Percentiles rank a stretch among this genome's conserved stretches.
Conservation (phyloP, 805 yeast species). For the Ogataea siamensis region DNA sequence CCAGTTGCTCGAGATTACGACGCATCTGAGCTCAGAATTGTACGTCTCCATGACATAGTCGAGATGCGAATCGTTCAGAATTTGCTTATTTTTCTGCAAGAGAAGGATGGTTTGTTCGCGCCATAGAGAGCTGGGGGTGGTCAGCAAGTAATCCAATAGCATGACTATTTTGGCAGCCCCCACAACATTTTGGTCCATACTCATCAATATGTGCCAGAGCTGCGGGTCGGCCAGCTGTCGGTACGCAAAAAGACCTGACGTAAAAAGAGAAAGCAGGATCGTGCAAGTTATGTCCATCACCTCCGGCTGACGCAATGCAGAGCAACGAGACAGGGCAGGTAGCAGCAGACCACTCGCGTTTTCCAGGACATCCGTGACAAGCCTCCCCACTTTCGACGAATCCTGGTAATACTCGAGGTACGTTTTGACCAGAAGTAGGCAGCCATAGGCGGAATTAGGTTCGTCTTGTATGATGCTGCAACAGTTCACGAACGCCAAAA, state of each 20-base stretch:
- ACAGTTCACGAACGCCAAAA: conserved; percentile 12
- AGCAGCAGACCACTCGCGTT: conserved; percentile 19
- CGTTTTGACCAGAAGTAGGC: conserved; percentile 19
- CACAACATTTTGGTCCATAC: background rate
- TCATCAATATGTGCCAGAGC: conserved; percentile 18
- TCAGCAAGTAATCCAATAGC: conserved; percentile 22
- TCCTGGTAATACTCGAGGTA: conserved; percentile 15
- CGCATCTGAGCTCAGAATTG: conserved; percentile 49
- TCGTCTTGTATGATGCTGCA: conserved; percentile 22
- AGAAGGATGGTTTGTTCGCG: conserved; percentile 15
- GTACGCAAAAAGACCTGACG: background rate
- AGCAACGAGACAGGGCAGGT: conserved; percentile 3
- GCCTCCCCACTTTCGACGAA: conserved; percentile 11
- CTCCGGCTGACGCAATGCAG: background rate
- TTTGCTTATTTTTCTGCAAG: conserved; percentile 20
- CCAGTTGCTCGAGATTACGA: conserved; percentile 54
- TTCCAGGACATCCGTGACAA: conserved; percentile 18
- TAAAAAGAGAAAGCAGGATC: conserved; percentile 1
- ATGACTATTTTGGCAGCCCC: background rate
- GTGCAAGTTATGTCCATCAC: conserved; percentile 1
- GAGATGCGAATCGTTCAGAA: conserved; percentile 20
- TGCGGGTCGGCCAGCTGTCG: conserved; percentile 3
- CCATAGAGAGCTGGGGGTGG: conserved; percentile 10
- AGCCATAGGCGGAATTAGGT: conserved; percentile 20
- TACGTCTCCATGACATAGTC: conserved; percentile 47